Evolutionary conservation across 2,329 filamentous ascomycete species (phyloP).

Genomic region (Grosmannia huntii): DNA sequence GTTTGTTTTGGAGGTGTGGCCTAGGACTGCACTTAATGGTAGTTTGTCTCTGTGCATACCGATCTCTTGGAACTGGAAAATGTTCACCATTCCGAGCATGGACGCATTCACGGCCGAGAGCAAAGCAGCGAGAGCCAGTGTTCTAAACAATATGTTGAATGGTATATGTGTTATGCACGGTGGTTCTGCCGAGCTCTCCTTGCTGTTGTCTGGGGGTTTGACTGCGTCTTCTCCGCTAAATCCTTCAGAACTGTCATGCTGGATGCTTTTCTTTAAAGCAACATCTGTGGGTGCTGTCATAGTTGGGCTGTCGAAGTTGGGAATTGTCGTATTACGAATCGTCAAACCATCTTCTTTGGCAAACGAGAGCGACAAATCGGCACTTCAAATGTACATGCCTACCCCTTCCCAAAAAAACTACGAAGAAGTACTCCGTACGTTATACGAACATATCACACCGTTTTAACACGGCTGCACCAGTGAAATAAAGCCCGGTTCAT

Average conservation of each 20-base stretch:
- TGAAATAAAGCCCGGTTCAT: not conserved
- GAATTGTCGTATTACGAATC: not conserved
- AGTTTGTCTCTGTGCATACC: not conserved
- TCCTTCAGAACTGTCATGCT: not conserved
- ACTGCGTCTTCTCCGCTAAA: not conserved
- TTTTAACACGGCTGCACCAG: not conserved
- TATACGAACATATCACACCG: not conserved
- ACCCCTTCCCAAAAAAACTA: too few relatives aligned
- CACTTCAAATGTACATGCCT: not conserved
- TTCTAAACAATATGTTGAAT: conserved; percentile 4
- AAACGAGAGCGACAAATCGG: not conserved
- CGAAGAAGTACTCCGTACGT: too few relatives aligned
- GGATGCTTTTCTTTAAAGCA: not conserved
- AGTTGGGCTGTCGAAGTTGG: not conserved
- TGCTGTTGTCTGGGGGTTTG: not conserved
- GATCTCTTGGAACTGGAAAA: not conserved
- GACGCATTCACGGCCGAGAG: conserved; percentile 6
- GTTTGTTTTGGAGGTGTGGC: conserved; percentile 27
- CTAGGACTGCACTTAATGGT: not conserved
- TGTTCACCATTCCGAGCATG: conserved; percentile 6
- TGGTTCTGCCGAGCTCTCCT: not conserved
- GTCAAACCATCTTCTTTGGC: not conserved
- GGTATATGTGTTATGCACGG: conserved; percentile 5
- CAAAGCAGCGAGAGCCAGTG: not conserved
- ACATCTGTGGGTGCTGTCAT: not conserved